phyloP scores from a whole-genome alignment of 768 basidiomycete genomes.

The Amanita exitialis region DNA sequence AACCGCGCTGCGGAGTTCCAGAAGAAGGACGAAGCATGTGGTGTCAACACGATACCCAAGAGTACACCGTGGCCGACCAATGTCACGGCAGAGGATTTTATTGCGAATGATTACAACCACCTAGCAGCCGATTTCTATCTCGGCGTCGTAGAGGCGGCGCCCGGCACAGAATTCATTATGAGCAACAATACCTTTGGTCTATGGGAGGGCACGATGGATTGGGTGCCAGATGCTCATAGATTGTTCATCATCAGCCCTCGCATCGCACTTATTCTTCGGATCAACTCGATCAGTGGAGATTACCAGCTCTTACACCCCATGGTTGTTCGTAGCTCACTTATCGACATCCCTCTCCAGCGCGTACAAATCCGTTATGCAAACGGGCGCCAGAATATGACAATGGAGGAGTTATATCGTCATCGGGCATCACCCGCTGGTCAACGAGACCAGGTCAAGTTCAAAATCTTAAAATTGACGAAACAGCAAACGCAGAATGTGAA shows the following conservation, averaged over 20 bases:
- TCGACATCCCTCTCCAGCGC: conserved; percentile 14
- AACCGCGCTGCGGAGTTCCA: conserved; percentile 12
- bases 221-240: conserved; percentile 15
- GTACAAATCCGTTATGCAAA: background rate
- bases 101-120: conserved; percentile 18
- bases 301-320: conserved; percentile 11
- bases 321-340: conserved; percentile 15
- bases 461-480: conserved; percentile 17
- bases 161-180: conserved; percentile 22
- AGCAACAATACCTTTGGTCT: conserved; percentile 21
- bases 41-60: background rate
- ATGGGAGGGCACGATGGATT: conserved; percentile 21
- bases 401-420: conserved; percentile 11
- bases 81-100: background rate
- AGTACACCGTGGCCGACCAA: background rate
- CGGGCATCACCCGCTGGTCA: conserved; percentile 10
- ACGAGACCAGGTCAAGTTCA: conserved; percentile 18
- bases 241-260: conserved; percentile 26
- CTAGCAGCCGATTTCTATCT: conserved; percentile 20
- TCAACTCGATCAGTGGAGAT: conserved; percentile 9
- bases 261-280: conserved; percentile 20
- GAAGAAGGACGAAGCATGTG: conserved; percentile 4
- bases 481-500: conserved; percentile 20
- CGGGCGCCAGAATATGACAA: background rate
- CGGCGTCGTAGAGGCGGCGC: conserved; percentile 24